Percentiles rank a stretch among this genome's conserved stretches.
phyloP scores from a whole-genome alignment of 2,329 filamentous ascomycete genomes.

The Xylogone sp. region DNA sequence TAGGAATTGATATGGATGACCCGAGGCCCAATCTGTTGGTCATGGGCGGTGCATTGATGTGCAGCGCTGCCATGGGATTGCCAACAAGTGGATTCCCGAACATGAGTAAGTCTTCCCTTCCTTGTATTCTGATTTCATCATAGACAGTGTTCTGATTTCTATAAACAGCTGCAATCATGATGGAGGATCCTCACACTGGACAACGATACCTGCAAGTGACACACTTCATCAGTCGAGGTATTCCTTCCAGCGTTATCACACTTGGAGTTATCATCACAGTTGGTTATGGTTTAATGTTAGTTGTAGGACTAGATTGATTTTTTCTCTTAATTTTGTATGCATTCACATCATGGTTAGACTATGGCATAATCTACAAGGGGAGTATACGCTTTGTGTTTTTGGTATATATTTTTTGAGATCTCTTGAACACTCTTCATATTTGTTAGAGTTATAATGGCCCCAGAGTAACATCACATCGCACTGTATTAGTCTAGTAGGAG shows the following conservation, averaged over 20 bases:
- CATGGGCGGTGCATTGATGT: slow-evolving; percentile 95
- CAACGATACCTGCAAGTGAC: slow-evolving; percentile 88
- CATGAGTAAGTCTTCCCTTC: slow-evolving; percentile 76
- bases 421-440: no score
- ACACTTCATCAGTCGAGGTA: slow-evolving; percentile 91
- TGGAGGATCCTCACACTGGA: slow-evolving; percentile 88
- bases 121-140: slow-evolving; percentile 3
- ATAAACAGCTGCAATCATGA: slow-evolving; percentile 87
- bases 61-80: slow-evolving; percentile 93
- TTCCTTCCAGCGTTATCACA: slow-evolving; percentile 80
- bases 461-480: no score
- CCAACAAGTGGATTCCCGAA: slow-evolving; percentile 97
- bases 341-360: no score
- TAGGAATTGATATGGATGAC: slow-evolving; percentile 80
- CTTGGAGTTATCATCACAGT: slow-evolving; percentile 80
- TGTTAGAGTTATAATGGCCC: no score
- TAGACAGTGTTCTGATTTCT: slow-evolving; percentile 1
- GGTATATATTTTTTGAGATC: no score
- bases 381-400: no score
- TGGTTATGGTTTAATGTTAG: slow-evolving; percentile 84
- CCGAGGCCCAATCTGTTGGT: slow-evolving; percentile 93
- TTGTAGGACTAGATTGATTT: slow-evolving; percentile 16
- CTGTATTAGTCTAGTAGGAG: no score
- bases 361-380: no score
- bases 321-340: no score